Percentiles rank a stretch among this genome's conserved stretches.
Conservation (phyloP, 129 eudicot species). For the Centella asiatica region DNA sequence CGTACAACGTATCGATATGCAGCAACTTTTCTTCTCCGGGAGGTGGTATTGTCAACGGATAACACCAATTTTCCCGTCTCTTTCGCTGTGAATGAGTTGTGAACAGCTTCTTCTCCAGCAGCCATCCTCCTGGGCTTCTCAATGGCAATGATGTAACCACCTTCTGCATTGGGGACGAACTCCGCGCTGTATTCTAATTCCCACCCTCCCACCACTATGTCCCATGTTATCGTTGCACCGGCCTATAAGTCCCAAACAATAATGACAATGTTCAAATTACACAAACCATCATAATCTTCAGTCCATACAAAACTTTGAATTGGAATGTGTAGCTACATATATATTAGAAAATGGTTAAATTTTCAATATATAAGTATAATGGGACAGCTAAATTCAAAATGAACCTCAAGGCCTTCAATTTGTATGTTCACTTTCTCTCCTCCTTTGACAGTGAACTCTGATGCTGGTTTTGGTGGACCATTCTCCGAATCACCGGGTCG, state of each 20-base stretch:
- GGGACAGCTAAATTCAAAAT: not conserved
- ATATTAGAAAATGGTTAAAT: no score
- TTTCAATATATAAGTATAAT: not conserved
- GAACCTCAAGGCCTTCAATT: constrained; percentile 95
- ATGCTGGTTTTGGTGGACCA: constrained; percentile 86
- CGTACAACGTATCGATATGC: constrained; percentile 82
- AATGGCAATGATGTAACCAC: constrained; percentile 67
- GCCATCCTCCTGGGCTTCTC: constrained; percentile 55
- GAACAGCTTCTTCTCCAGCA: constrained; percentile 53
- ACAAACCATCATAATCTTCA: not conserved
- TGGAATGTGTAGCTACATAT: not conserved
- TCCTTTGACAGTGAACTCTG: constrained; percentile 91
- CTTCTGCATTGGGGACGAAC: constrained; percentile 52
- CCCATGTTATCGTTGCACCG: constrained; percentile 85
- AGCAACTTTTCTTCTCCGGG: constrained; percentile 68
- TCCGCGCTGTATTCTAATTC: constrained; percentile 82
- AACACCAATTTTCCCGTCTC: constrained; percentile 80
- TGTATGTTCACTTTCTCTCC: constrained; percentile 96
- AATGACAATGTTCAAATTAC: no score
- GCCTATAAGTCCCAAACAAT: constrained; percentile 34
- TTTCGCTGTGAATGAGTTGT: constrained; percentile 62
- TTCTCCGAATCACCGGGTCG: constrained; percentile 52
- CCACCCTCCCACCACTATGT: constrained; percentile 94
- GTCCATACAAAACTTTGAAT: not conserved
- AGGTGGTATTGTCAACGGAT: constrained; percentile 68